Base-by-base conservation (phyloP, 495 filamentous ascomycete species). In the Penicillium goetzii region DNA sequence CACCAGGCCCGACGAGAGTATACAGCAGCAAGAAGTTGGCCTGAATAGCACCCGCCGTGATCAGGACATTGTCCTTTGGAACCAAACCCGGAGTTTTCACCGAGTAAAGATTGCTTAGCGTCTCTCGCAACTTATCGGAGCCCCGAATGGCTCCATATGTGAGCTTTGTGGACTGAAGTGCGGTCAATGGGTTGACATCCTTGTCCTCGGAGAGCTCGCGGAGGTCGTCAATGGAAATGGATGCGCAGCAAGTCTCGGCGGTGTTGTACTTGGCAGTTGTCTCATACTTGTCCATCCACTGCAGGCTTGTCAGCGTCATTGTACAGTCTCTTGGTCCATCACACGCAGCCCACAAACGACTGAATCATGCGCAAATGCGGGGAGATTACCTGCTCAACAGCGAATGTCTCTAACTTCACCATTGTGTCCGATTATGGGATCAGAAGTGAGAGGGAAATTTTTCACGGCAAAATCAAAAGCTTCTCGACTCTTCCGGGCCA, bases 221-320 rank as follows among this genome's bases (percentile, higher is more conserved):
- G 3, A 96, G 84, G 26, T 93, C 85, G 34, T 89, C 80, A 45
- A 97, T 76, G 0, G 93, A 96, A 19, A 96, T 82, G 9, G 91
- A 92, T 15, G 90, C 88, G 47, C 85, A 89, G 74, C 93, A 97
- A 1, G 93, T 95, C 74, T 97, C 93, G 62, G 92, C 92, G 52
- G 93, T 85, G 72, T 97, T 96, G 72, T 92, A 85, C 32, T 89
- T 88, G 15, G 87, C 88, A 5, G 83, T 88, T 10, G 72, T 84
- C 67, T 97, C 92, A 74, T 93, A 88, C 56, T 84, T 78, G 81
- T 95, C 90, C 92, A 97, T 96, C 92, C 92, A 97, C 87, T 96
- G 33, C 1, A 19, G 26, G 11, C 8, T n/a, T 17, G 40, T 74
- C 14, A 67, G 53, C 25, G 56, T 36, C 55, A 19, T 17, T 40